Evolutionary conservation across 768 basidiomycete genomes (phyloP), one percentile per base, ranked within the genome.

Genomic region (Pisolithus sp.): DNA sequence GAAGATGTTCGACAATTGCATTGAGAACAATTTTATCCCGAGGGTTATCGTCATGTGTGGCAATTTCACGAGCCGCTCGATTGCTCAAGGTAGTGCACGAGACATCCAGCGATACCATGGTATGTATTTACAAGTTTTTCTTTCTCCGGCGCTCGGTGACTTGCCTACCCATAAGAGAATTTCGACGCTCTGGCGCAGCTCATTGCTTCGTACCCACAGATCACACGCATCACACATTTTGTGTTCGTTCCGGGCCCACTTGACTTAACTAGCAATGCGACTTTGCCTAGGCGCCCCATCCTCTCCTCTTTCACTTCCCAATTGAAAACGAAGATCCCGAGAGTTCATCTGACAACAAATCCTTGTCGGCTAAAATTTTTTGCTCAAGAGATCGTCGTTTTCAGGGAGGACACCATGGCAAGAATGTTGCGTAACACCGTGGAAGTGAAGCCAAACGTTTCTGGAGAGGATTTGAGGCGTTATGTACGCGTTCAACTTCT

Each of bases 311-410:
- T 98, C 59, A 77, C 82, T 0, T 69, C 81, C 15, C 81, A 85
- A 36, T 70, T 99, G 34, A 82, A 76, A 59, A 71, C 77, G 1
- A 83, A 84, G 58, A 67, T 98, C 24, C 89, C 93, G 0, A 86
- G 88, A 61, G 77, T 84, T 1, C 82, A 88, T 59, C 86, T 98
- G 61, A 85, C 82, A 7, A 86, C 83, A 36, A 96, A 97, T 67
- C 96, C 96, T 2, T 95, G 93, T 69, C 82, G 96, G 18, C 81
- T 98, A 60, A 89, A 90, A 60, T 97, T 96, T 63, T 94, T 94
- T 64, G 82, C 89, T 26, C 94, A 97, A 65, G 96, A 99, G 70
- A 83, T 99, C 49, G 93, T 97, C 41, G 71, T 99, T 23, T 96
- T 89, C 62, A 76, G 96, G 39, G 92, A 98, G 59, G 93, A 98